phyloP scores from a whole-genome alignment of 2,329 filamentous ascomycete genomes.

The Zymoseptoria ardabiliae region DNA sequence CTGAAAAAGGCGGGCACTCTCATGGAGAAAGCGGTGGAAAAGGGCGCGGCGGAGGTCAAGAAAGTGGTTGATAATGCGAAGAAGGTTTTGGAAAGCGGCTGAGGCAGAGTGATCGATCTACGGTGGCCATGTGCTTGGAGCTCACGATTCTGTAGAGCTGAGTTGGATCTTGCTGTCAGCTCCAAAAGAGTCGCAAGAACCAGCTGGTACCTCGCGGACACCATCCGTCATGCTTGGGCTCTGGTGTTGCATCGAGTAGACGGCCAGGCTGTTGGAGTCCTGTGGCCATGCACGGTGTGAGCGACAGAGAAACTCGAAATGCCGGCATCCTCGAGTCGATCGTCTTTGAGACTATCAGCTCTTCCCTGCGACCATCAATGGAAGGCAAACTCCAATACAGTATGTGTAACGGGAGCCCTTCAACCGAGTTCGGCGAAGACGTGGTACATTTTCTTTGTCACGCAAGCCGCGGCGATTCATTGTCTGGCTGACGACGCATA shows the following conservation, averaged over 20 bases:
- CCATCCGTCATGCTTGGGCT: too few relatives aligned
- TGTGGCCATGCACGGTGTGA: not conserved
- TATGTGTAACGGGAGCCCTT: not conserved
- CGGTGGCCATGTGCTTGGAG: not conserved
- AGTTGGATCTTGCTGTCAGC: not conserved
- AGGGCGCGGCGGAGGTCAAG: slow-evolving; percentile 42
- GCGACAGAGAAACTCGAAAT: not conserved
- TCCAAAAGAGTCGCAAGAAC: not conserved
- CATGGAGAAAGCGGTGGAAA: slow-evolving; percentile 48
- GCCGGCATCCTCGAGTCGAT: not conserved
- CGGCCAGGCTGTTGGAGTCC: not conserved
- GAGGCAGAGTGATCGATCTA: not conserved
- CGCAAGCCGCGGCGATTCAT: not conserved
- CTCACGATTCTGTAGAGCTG: not conserved
- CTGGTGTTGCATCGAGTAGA: too few relatives aligned
- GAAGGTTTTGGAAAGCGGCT: slow-evolving; percentile 36
- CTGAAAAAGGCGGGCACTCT: slow-evolving; percentile 40
- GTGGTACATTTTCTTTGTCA: not conserved
- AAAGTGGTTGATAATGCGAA: slow-evolving; percentile 42
- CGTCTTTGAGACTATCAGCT: not conserved
- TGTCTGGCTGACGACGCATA: not conserved
- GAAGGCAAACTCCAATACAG: not conserved
- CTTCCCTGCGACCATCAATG: not conserved
- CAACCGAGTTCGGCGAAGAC: not conserved
- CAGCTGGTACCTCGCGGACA: too few relatives aligned